These are phyloP conservation scores for Turritis glabra DNA, from an alignment of 345 rosid genomes.

Conservation along the genomic window DNA sequence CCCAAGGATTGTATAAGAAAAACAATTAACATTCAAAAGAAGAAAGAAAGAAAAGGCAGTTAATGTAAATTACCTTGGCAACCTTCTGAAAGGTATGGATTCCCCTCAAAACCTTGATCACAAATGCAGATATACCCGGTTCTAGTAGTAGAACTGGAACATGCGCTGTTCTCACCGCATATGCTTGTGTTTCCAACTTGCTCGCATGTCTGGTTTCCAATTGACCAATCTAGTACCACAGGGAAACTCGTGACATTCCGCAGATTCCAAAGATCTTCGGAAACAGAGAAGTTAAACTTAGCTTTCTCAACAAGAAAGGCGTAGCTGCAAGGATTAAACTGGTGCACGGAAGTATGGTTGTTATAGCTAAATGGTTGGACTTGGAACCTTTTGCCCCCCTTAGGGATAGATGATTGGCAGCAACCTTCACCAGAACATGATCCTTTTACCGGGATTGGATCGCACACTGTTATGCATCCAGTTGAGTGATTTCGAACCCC, in stretches of 20 bases:
- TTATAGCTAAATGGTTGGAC: background rate
- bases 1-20: background rate
- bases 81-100: conserved; percentile 31
- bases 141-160: background rate
- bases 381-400: background rate
- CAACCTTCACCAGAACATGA: conserved; percentile 15
- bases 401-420: conserved; percentile 4
- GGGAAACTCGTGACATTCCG: background rate
- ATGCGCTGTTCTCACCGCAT: conserved; percentile 3
- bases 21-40: too few relatives aligned
- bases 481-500: background rate
- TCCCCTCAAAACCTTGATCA: conserved; percentile 32
- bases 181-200: background rate
- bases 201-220: conserved; percentile 21
- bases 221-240: conserved; percentile 35
- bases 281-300: background rate
- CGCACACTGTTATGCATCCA: background rate
- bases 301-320: conserved; percentile 12
- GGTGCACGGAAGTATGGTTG: background rate
- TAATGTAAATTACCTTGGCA: conserved; percentile 21
- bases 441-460: background rate
- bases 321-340: conserved; percentile 9
- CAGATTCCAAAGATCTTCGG: background rate
- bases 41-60: background rate
- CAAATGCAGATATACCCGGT: conserved; percentile 40